Conservation (phyloP, 495 filamentous ascomycete genomes). For the Pyrenopolyporus hunteri region DNA sequence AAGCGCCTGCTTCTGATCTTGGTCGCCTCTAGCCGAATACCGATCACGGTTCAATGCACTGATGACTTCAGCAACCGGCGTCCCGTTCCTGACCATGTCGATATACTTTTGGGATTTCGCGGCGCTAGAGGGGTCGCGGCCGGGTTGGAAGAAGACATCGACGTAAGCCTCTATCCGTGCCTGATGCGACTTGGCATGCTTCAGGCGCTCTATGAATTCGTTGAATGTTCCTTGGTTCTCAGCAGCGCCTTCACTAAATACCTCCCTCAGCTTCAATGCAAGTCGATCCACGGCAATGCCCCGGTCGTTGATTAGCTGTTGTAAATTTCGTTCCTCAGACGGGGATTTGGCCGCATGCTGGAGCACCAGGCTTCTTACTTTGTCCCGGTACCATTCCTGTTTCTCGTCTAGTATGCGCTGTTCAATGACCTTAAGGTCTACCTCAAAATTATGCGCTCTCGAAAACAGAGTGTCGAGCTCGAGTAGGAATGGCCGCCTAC, state of each 20-base stretch:
- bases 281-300: constrained; percentile 35
- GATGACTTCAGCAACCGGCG: constrained; percentile 47
- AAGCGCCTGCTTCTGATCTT: constrained; percentile 45
- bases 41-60: constrained; percentile 46
- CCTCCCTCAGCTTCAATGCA: constrained; percentile 36
- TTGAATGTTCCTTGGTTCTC: constrained; percentile 37
- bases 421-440: constrained; percentile 47
- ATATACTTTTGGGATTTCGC: constrained; percentile 47
- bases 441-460: constrained; percentile 45
- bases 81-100: constrained; percentile 45
- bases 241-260: constrained; percentile 30
- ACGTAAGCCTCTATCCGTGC: constrained; percentile 41
- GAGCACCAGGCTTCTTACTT: constrained; percentile 41
- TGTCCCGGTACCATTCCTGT: constrained; percentile 51
- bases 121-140: constrained; percentile 22
- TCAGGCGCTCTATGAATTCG: constrained; percentile 38
- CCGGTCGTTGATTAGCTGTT: constrained; percentile 37
- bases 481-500: constrained; percentile 45
- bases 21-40: constrained; percentile 40
- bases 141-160: constrained; percentile 45
- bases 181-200: constrained; percentile 29
- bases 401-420: constrained; percentile 50
- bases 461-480: constrained; percentile 49
- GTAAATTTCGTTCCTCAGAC: constrained; percentile 34
- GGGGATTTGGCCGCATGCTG: constrained; percentile 34